Evolutionary conservation across 805 yeast genomes (phyloP).

Genomic region (Trichomonascus vanleenenianus): DNA sequence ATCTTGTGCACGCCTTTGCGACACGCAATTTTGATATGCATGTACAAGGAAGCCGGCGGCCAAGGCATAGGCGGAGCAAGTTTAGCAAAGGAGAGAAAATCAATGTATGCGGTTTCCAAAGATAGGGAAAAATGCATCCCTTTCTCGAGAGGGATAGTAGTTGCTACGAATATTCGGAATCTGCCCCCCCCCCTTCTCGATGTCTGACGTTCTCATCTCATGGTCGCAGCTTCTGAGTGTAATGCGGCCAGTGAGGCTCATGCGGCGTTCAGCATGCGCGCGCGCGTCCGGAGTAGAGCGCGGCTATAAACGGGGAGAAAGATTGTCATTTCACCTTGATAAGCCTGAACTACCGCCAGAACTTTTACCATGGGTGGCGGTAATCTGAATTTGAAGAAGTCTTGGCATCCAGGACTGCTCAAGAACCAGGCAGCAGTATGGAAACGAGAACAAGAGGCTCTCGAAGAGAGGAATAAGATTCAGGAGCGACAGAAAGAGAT

Average conservation of each 20-base stretch:
- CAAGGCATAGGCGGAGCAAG: too few species aligned
- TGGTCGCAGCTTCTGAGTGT: too few species aligned
- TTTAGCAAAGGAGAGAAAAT: too few species aligned
- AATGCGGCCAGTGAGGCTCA: background rate
- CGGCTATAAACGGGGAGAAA: background rate
- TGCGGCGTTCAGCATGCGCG: background rate
- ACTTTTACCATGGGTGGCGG: conserved; percentile 39
- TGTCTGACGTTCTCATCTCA: too few species aligned
- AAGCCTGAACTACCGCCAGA: background rate
- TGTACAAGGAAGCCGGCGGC: too few species aligned
- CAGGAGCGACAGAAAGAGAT: conserved; percentile 59
- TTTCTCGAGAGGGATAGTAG: background rate
- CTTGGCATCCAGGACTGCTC: conserved; percentile 90
- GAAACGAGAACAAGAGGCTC: conserved; percentile 69
- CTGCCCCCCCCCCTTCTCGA: too few species aligned
- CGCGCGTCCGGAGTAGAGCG: background rate
- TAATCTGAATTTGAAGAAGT: conserved; percentile 82
- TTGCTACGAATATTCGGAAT: background rate
- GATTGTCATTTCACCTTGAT: background rate
- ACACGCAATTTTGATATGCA: too few species aligned
- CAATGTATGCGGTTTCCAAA: too few species aligned
- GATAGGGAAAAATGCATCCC: too few species aligned
- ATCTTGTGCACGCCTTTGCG: too few species aligned
- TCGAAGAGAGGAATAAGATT: conserved; percentile 60
- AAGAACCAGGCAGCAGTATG: conserved; percentile 82